Evolutionary conservation across 2,329 filamentous ascomycete genomes (phyloP).

Genomic region (Spiromastix sp.): DNA sequence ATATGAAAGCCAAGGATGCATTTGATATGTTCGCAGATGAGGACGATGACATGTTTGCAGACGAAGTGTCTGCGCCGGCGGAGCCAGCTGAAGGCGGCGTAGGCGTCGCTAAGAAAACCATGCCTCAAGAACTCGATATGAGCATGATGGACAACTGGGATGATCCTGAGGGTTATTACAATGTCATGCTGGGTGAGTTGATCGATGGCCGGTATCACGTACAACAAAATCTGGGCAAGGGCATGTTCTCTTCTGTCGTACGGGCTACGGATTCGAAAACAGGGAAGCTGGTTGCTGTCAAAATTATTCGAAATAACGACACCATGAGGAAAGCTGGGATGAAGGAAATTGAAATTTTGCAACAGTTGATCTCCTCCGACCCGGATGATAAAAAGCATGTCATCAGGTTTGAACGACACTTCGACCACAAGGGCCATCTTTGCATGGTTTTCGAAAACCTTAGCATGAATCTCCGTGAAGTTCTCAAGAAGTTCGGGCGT

Average conservation of each 20-base stretch:
- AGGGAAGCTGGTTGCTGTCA: conserved; percentile 78
- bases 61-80: conserved; percentile 54
- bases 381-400: conserved; percentile 85
- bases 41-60: conserved; percentile 74
- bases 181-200: conserved; percentile 82
- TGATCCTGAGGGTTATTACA: conserved; percentile 93
- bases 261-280: conserved; percentile 69
- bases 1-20: conserved; percentile 39
- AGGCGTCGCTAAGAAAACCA: conserved; percentile 32
- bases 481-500: conserved; percentile 90
- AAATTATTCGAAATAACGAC: conserved; percentile 96
- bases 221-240: conserved; percentile 75
- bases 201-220: conserved; percentile 84
- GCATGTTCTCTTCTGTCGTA: conserved; percentile 96
- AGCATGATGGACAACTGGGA: conserved; percentile 87
- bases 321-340: conserved; percentile 81
- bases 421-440: conserved; percentile 89
- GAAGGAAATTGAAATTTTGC: conserved; percentile 87
- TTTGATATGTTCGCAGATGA: conserved; percentile 55
- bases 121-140: conserved; percentile 51
- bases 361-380: conserved; percentile 77
- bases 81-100: conserved; percentile 32
- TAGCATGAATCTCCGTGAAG: conserved; percentile 81
- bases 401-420: conserved; percentile 74
- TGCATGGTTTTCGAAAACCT: conserved; percentile 97